Base-by-base conservation (phyloP, 2,329 filamentous ascomycete species). In the Penicillium sp. region DNA sequence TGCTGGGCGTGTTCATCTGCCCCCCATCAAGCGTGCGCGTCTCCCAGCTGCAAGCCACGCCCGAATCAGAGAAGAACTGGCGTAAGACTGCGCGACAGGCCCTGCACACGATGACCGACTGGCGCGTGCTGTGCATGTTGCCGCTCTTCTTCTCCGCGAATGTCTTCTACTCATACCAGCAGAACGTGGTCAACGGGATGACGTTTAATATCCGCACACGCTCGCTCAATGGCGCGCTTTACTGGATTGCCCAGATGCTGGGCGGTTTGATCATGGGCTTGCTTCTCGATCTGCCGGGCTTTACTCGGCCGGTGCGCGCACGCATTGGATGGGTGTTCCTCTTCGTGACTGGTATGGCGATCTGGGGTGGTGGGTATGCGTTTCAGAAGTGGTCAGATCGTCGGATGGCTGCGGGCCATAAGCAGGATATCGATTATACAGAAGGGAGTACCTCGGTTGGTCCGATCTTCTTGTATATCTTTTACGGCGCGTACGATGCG, bases 381-480 rank as follows among this genome's bases (percentile, higher is more conserved):
- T 90, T 89, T 76, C 86, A 90, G 76, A 81, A 76, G 60, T 83
- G 82, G 67, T 85, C 86, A 67, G 71, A 84, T 64, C 55, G 67
- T 55, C 73, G 78, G 14, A 64, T 76, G n/a, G 77, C 74, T 17
- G 51, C 63, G 5, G 77, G 78, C 3, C 65, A 73, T 20, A 78
- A 78, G 60, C 77, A 82, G 56, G 75, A 80, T 53, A 71, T 83
- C 57, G 81, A 84, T 67, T 84, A 79, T 62, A 80, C 73, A 11
- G 67, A 78, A 35, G 81, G 80, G 39, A 63, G 73, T 42, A 77
- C 81, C 42, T 88, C 84, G 54, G 80, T 81, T 5, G 87, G 86
- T 0, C 87, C 87, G 10, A 88, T 90, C 67, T 85, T 89, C 67
- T 77, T 90, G 14, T 90, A 89, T 78, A 86, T 90, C 71, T 89